Percentiles rank a stretch among this genome's conserved stretches.
Evolutionary conservation across 2,329 filamentous ascomycete species (phyloP).

Genomic region (Coniochaeta ligniaria): DNA sequence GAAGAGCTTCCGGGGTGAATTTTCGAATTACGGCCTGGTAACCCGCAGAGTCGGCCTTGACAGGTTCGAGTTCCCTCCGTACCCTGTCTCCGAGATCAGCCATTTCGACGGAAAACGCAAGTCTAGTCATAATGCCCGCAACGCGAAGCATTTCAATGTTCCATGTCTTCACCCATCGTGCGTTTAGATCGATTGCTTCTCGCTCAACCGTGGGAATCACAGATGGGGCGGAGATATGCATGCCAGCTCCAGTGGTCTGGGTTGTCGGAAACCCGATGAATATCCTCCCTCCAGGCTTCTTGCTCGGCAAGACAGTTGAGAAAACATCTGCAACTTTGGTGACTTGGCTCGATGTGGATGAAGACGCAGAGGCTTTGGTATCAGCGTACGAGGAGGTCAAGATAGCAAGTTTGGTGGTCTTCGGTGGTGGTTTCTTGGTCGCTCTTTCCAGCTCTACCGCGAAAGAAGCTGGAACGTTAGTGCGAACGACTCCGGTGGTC

Average conservation of each 20-base stretch:
- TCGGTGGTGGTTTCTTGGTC: constrained; percentile 94
- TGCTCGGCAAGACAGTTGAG: constrained; percentile 79
- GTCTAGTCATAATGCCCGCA: constrained; percentile 80
- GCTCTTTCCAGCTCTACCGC: constrained; percentile 85
- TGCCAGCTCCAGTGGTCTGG: constrained; percentile 88
- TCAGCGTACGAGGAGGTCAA: constrained; percentile 89
- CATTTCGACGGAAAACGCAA: constrained; percentile 89
- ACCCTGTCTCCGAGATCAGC: constrained; percentile 59
- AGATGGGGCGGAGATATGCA: constrained; percentile 92
- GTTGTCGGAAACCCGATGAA: constrained; percentile 98
- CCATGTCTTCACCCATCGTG: constrained; percentile 90
- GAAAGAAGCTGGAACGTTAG: constrained; percentile 65
- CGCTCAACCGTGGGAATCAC: constrained; percentile 96
- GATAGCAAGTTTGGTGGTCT: constrained; percentile 76
- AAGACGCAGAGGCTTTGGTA: constrained; percentile 56
- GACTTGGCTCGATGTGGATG: constrained; percentile 33
- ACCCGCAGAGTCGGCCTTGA: constrained; percentile 40
- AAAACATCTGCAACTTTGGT: constrained; percentile 71
- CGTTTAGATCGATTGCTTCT: constrained; percentile 94
- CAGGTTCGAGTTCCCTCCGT: constrained; percentile 23
- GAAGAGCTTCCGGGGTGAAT: constrained; percentile 71
- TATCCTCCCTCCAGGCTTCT: constrained; percentile 73
- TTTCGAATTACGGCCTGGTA: constrained; percentile 56
- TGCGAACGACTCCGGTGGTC: constrained; percentile 75
- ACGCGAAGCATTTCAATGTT: constrained; percentile 89